phyloP scores from a whole-genome alignment of 352 stramenopile genomes.

The Bremia lactucae region DNA sequence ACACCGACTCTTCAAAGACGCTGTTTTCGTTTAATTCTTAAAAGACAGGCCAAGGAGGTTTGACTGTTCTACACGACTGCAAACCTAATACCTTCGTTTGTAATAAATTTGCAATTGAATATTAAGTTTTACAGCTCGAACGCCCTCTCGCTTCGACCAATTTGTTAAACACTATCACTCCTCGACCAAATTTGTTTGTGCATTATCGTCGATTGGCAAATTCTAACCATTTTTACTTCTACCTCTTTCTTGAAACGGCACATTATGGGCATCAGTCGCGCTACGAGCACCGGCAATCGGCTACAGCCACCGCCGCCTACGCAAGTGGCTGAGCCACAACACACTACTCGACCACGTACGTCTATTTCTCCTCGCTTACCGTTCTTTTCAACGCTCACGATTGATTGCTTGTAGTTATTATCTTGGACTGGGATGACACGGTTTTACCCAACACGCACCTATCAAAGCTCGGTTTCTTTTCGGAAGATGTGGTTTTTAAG shows the following conservation, averaged over 20 bases:
- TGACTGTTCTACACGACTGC: constrained; percentile 12
- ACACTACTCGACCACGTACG: constrained; percentile 13
- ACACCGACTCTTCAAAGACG: too few species aligned
- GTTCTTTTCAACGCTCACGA: neutral
- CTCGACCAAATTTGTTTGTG: constrained; percentile 16
- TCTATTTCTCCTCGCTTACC: neutral
- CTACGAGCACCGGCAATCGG: constrained; percentile 13
- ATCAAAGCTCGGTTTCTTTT: constrained; percentile 45
- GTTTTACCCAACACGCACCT: constrained; percentile 66
- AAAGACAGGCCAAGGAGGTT: too few species aligned
- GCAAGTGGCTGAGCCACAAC: constrained; percentile 7
- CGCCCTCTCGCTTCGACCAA: constrained; percentile 7
- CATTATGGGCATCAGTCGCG: constrained; percentile 24
- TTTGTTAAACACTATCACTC: neutral
- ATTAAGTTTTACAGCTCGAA: constrained; percentile 1
- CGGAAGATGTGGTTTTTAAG: constrained; percentile 35
- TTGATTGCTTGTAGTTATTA: constrained; percentile 32
- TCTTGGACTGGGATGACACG: constrained; percentile 80
- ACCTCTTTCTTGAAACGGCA: neutral
- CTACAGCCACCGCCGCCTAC: constrained; percentile 12
- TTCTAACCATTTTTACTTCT: constrained; percentile 11
- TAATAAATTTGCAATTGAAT: neutral
- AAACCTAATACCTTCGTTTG: neutral
- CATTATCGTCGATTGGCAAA: constrained; percentile 8
- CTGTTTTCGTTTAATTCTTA: too few species aligned